Base-by-base conservation (phyloP, 1,284 basidiomycete genomes). In the Irpex sp. region DNA sequence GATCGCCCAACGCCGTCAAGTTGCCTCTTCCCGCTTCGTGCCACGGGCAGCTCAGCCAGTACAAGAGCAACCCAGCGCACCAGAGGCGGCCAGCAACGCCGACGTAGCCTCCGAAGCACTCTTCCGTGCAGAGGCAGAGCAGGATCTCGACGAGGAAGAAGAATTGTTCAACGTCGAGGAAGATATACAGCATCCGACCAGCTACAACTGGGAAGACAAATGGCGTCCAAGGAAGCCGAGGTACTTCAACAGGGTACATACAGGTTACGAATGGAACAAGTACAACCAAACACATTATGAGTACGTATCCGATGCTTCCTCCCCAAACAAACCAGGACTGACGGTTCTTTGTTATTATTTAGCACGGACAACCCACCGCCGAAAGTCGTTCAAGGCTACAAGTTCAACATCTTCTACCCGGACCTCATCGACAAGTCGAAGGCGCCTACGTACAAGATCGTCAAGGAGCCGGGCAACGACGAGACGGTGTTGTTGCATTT, bases 201-300 rank as follows among this genome's bases (percentile, higher is more conserved):
- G 88, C 2, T 98, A 99, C 75, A 93, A 94, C 68, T 99, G 96
- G 96, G 94, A 96, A 77, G 97, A 99, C 81, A 96, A 98, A 76
- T 99, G 97, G 71, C 84, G 97, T 35, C 96, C 97, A 16, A 83
- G 97, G 54, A 99, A 99, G 74, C 97, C 97, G 45, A 83, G 96
- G 66, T 99, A 98, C 81, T 98, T 99, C 79, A 99, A 99, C 74
- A 90, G 96, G 62, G 96, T 99, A 37, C 95, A 98, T 71, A 99
- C 97, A n/a, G 97, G 97, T 18, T 99, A 96, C 73, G 97, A 99
- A 74, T 99, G 97, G 97, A 99, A 97, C 80, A 96, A 97, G 80
- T 98, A 98, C 76, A 98, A 98, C 73, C 95, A 98, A 74, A 97
- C 95, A 4, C 95, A 98, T 76, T 98, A 98, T 73, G 96, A 98